Evolutionary conservation across 2,329 filamentous ascomycete genomes (phyloP).

Genomic region (Tolypocladium amazonense): DNA sequence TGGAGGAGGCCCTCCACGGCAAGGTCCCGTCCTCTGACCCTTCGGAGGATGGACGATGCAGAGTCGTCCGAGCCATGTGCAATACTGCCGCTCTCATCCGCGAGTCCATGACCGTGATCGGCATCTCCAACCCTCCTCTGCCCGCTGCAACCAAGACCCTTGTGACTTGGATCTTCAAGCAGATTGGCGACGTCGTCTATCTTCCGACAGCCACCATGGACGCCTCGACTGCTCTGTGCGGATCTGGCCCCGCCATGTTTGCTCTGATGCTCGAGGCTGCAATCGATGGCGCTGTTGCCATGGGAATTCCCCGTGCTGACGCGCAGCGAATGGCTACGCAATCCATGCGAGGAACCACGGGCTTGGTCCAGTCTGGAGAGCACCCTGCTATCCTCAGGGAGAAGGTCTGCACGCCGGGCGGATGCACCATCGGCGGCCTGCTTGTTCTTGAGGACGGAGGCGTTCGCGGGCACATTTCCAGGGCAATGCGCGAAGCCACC

Average conservation of each 20-base stretch:
- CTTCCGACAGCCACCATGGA: slow-evolving; percentile 61
- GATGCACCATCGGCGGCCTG: slow-evolving; percentile 67
- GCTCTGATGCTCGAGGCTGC: slow-evolving; percentile 65
- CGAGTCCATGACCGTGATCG: slow-evolving; percentile 76
- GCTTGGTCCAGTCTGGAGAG: slow-evolving; percentile 57
- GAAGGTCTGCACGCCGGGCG: slow-evolving; percentile 67
- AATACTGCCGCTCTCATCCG: slow-evolving; percentile 73
- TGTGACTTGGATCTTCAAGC: slow-evolving; percentile 66
- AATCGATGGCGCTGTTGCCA: slow-evolving; percentile 67
- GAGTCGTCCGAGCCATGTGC: slow-evolving; percentile 71
- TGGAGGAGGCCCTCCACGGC: slow-evolving; percentile 54
- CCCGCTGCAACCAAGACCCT: slow-evolving; percentile 41
- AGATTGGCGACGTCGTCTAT: slow-evolving; percentile 60
- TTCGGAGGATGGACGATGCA: slow-evolving; percentile 39
- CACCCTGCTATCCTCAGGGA: slow-evolving; percentile 67
- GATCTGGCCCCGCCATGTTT: slow-evolving; percentile 67
- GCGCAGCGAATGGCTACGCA: slow-evolving; percentile 71
- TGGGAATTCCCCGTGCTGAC: slow-evolving; percentile 63
- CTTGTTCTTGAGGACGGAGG: slow-evolving; percentile 63
- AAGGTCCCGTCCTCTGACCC: slow-evolving; percentile 35
- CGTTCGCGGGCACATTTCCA: slow-evolving; percentile 56
- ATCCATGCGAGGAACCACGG: slow-evolving; percentile 64
- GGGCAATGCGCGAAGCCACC: slow-evolving; percentile 61
- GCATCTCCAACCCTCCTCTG: slow-evolving; percentile 48
- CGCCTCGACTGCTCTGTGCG: slow-evolving; percentile 62